phyloP scores from a whole-genome alignment of 352 stramenopile species.

The Globisporangium carolinianum region DNA sequence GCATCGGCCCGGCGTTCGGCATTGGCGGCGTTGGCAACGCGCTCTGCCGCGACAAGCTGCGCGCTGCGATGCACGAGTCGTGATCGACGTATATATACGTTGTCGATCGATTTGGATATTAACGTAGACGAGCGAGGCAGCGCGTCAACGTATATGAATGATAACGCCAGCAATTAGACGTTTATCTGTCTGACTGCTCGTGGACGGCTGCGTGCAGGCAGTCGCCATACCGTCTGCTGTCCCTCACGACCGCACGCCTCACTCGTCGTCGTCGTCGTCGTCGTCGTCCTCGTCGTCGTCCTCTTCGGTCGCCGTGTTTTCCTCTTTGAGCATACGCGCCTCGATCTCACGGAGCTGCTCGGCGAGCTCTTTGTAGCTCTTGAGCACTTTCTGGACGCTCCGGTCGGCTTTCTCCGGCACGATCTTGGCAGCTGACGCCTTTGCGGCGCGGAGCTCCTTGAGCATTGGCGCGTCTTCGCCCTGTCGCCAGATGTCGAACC shows the following conservation, averaged over 20 bases:
- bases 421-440: conserved; percentile 47
- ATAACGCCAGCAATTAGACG: too few relatives aligned
- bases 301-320: conserved; percentile 36
- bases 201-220: too few relatives aligned
- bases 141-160: too few relatives aligned
- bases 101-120: neutral
- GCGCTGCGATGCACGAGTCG: neutral
- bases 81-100: too few relatives aligned
- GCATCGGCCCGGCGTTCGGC: conserved; percentile 86
- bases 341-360: conserved; percentile 60
- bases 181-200: too few relatives aligned
- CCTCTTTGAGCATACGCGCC: conserved; percentile 44
- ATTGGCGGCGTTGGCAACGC: conserved; percentile 86
- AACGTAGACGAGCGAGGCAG: neutral
- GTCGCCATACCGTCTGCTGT: too few relatives aligned
- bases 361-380: conserved; percentile 65
- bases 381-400: conserved; percentile 60
- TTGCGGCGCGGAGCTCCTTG: conserved; percentile 57
- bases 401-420: conserved; percentile 58
- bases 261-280: conserved; percentile 16
- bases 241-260: neutral
- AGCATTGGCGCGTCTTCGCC: conserved; percentile 45
- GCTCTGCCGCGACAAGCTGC: conserved; percentile 48
- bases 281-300: conserved; percentile 22
- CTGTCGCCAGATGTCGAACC: conserved; percentile 1